A percentile compares a stretch with the other conserved stretches of the same genome.
Evolutionary conservation across 345 rosid species (phyloP).

Genomic region (Populus ilicifolia): DNA sequence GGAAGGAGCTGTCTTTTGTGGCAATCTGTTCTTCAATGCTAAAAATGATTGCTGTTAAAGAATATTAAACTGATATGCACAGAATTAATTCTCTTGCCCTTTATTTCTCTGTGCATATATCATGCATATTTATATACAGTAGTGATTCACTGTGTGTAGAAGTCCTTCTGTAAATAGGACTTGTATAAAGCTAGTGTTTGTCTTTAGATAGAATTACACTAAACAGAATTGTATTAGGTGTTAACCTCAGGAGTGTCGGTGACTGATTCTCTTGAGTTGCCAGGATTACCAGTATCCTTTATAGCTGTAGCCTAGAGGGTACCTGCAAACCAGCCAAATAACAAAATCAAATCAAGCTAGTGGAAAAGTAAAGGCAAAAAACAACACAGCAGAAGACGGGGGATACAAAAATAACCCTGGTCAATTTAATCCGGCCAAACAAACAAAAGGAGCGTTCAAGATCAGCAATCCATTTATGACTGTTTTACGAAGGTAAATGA

Average conservation of each 20-base stretch:
- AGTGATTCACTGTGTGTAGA: no score
- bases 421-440: neutral
- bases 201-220: no score
- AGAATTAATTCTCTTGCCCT: no score
- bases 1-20: constrained; percentile 20
- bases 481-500: neutral
- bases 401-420: neutral
- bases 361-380: neutral
- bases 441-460: neutral
- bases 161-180: no score
- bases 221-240: no score
- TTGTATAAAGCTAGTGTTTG: no score
- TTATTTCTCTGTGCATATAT: no score
- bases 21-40: constrained; percentile 48
- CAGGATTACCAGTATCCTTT: no score
- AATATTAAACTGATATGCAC: no score
- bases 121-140: no score
- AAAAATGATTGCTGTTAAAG: constrained; percentile 41
- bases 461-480: neutral
- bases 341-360: neutral
- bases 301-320: constrained; percentile 48
- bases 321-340: constrained; percentile 39
- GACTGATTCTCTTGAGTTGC: no score
- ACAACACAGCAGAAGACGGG: neutral
- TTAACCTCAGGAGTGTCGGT: no score